A percentile compares a stretch with the other conserved stretches of the same genome.
phyloP scores from a whole-genome alignment of 306 rosid species.

The Acacia acuminata region DNA sequence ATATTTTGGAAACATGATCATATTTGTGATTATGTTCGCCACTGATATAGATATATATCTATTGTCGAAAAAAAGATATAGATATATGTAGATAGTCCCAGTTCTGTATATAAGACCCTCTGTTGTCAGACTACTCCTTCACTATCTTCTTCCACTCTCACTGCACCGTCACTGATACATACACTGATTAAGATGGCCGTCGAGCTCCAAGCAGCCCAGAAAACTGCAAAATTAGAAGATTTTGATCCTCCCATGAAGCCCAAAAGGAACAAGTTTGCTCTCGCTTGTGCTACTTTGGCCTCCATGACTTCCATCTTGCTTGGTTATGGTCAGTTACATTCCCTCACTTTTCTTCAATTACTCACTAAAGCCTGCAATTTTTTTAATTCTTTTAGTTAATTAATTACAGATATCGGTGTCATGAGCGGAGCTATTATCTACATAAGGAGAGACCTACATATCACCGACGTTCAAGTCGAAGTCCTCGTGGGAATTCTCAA shows the following conservation, averaged over 20 bases:
- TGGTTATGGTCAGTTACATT: slow-evolving; percentile 72
- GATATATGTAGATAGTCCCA: not conserved
- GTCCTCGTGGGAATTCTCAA: slow-evolving; percentile 64
- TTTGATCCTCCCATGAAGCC: slow-evolving; percentile 55
- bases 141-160: not conserved
- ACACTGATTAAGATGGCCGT: slow-evolving; percentile 30
- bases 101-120: not conserved
- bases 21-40: no score
- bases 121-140: not conserved
- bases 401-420: slow-evolving; percentile 75
- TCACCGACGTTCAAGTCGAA: slow-evolving; percentile 55
- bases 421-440: slow-evolving; percentile 79
- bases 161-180: not conserved
- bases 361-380: not conserved
- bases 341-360: not conserved
- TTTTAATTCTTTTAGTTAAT: not conserved
- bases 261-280: slow-evolving; percentile 59
- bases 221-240: slow-evolving; percentile 25
- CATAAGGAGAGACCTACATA: slow-evolving; percentile 56
- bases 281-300: slow-evolving; percentile 76
- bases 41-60: no score
- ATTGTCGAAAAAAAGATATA: no score
- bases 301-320: slow-evolving; percentile 84
- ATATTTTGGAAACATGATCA: no score
- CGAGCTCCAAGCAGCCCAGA: slow-evolving; percentile 23